Evolutionary conservation across 768 basidiomycete genomes (phyloP), one percentile per base, ranked within the genome.

Genomic region (Lentinula boryana): DNA sequence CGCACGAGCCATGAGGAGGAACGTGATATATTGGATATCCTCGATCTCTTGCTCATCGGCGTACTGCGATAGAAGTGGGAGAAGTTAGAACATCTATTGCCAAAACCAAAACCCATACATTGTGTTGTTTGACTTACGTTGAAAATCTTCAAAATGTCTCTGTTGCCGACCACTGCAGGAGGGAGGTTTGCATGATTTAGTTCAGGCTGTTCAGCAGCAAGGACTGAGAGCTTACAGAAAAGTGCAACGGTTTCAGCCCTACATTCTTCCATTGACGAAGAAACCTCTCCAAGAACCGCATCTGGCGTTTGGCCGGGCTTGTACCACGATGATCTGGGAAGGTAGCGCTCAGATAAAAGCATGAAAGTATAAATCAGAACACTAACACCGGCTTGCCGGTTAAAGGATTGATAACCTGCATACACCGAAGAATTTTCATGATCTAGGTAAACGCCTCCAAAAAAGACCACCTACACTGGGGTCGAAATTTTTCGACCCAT

Each of bases 211-310:
- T n/a, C 23, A 61, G 5, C 60, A 35, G 46, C 38, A 12, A 54
- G 36, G 43, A 38, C 27, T 27, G 38, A 15, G 54, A 8, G 74
- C 84, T 75, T 67, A 89, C 91, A 80, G 74, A 84, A 94, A 44
- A 95, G 76, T 0, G 89, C 89, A 21, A 93, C 93, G 2, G 90
- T 82, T 74, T 95, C 93, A 8, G 93, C 93, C n/a, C 93, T 85
- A 66, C 93, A 94, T 75, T 95, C 93, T 72, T 95, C 93, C 84
- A 94, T 84, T 1, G 93, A 94, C 0, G 92, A 93, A 3, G 91
- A 93, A 7, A 93, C 89, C 62, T 93, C 89, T 0, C 93, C 93
- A 1, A 95, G 78, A 1, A 93, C 87, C 9, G 91, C 86, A 53
- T 84, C 89, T 41, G 91, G 82, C 0, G 89, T 92, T 71, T 93